These are phyloP conservation scores for Rhodotorula paludigena DNA, from an alignment of 768 basidiomycete species.

Conservation along the genomic window DNA sequence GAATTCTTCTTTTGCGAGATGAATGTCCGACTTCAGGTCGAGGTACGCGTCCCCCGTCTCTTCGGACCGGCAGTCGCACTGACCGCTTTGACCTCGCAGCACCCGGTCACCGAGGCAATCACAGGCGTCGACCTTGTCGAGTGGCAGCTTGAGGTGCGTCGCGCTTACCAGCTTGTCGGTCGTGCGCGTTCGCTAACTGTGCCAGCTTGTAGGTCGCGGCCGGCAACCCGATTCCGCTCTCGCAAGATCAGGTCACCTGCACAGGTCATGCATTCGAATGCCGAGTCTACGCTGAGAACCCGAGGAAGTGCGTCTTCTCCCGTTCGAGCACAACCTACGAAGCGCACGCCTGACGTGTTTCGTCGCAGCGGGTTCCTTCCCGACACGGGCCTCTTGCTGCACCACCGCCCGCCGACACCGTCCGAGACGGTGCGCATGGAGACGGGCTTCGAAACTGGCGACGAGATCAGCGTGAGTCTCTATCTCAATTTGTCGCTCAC, in stretches of 20 bases:
- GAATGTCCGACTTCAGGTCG: constrained; percentile 46
- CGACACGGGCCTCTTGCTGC: constrained; percentile 74
- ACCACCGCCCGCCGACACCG: constrained; percentile 72
- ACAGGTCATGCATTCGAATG: constrained; percentile 92
- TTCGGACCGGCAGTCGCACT: constrained; percentile 51
- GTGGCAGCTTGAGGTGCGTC: constrained; percentile 77
- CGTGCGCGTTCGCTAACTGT: not conserved
- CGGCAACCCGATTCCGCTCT: constrained; percentile 75
- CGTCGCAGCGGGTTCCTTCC: constrained; percentile 69
- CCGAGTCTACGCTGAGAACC: constrained; percentile 91
- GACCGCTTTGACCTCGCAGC: constrained; percentile 58
- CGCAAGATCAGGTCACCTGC: constrained; percentile 72
- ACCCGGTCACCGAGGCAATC: constrained; percentile 57
- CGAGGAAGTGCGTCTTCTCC: constrained; percentile 58
- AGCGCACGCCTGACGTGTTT: not conserved
- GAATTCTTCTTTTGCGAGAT: constrained; percentile 96
- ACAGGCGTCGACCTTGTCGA: constrained; percentile 90
- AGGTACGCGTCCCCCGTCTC: constrained; percentile 24
- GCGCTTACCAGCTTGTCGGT: not conserved
- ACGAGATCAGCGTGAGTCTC: constrained; percentile 45
- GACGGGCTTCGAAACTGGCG: constrained; percentile 69
- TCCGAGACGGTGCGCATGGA: constrained; percentile 73
- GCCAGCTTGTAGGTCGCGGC: constrained; percentile 63
- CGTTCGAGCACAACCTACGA: not conserved
- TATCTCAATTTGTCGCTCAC: not conserved